Percentiles rank a stretch among this genome's conserved stretches.
Conservation (phyloP, 1,139 yeast genomes). For the Blastobotrys capitulatus region DNA sequence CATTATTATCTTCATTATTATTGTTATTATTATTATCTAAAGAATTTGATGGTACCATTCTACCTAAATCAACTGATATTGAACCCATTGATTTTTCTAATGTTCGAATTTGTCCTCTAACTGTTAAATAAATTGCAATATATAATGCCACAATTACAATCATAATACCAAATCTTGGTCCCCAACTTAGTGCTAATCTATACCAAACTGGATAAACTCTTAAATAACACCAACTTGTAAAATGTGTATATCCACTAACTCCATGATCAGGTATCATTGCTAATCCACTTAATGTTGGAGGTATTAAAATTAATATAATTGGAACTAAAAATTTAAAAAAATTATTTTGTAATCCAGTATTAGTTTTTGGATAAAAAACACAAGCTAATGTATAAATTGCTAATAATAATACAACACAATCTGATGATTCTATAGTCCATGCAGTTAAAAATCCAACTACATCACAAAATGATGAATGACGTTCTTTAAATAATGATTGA, state of each 20-base stretch:
- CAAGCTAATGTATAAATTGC: slow-evolving; percentile 68
- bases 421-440: slow-evolving; percentile 42
- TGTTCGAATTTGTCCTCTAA: slow-evolving; percentile 26
- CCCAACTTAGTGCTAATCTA: slow-evolving; percentile 69
- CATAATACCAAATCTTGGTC: slow-evolving; percentile 64
- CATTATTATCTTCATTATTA: not conserved
- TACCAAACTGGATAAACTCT: slow-evolving; percentile 71
- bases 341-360: not conserved
- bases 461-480: slow-evolving; percentile 43
- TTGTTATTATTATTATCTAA: not conserved
- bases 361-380: slow-evolving; percentile 27
- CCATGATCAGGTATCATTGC: slow-evolving; percentile 15
- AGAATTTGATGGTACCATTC: not conserved
- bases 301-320: slow-evolving; percentile 39
- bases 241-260: slow-evolving; percentile 24
- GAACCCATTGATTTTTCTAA: slow-evolving; percentile 22
- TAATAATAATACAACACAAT: slow-evolving; percentile 68
- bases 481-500: slow-evolving; percentile 40
- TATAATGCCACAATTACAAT: slow-evolving; percentile 58
- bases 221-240: slow-evolving; percentile 70
- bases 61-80: not conserved
- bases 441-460: slow-evolving; percentile 77
- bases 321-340: not conserved
- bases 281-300: slow-evolving; percentile 64
- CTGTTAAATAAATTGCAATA: slow-evolving; percentile 63